Base-by-base conservation (phyloP, 176 grass and related monocot genomes). In the Oryza nivara region DNA sequence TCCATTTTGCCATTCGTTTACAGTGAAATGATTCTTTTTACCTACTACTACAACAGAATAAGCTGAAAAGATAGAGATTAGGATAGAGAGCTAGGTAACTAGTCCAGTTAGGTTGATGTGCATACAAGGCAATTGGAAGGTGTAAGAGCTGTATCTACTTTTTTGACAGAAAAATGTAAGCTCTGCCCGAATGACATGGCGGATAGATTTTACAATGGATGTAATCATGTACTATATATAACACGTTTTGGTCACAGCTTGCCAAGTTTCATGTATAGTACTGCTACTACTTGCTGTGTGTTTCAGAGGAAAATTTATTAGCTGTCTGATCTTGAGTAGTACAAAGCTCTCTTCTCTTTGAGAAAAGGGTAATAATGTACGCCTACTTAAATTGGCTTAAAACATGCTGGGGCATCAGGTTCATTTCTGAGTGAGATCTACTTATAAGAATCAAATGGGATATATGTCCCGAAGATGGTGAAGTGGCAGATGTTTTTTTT, bases 11-110 rank as follows among this genome's bases (percentile, higher is more conserved):
- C 25, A 86, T 89, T 86, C 79, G 79, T 89, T 92, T 74, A 89
- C 67, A 83, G 10, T 67, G 54, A 82, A 69, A 89, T 86, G 54
- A 83, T 89, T 92, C 84, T 86, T 83, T 86, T 45, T 40, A 23
- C 45, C 20, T 49, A 38, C 49, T 20, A 4, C 65, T 74, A 83
- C 40, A 85, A 79, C 38, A 87, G 44, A 89, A 82, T 72, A 86
- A 86, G 58, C 70, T 7, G 28, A 56, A 65, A 8, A 72, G 44
- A 83, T 68, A 89, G 78, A 32, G 22, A 61, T 16, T 89, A 73
- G 80, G 48, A 26, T 80, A 92, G 73, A 86, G 80, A 74, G 52
- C 2, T 32, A 78, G 67, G n/a, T 63, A 23, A 11, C 58, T 63
- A 63, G 58, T 63, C 17, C 73, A 79, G n/a, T 75, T 84, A 90